phyloP scores from a whole-genome alignment of 345 rosid species.

The Pistacia integerrima region DNA sequence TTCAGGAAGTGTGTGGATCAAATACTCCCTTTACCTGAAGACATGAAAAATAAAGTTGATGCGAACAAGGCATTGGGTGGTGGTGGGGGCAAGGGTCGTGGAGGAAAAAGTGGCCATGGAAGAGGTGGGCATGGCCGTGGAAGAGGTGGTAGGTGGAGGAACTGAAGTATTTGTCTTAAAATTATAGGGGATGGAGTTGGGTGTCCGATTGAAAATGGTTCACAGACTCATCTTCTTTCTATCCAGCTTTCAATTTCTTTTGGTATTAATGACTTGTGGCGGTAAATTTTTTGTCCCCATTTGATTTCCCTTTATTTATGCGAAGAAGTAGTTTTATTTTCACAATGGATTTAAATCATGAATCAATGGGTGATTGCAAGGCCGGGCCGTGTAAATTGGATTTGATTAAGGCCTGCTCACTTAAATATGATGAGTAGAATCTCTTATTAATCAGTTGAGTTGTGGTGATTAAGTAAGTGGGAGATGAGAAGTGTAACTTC shows the following conservation, averaged over 20 bases:
- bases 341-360: too few relatives aligned
- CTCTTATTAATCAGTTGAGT: too few relatives aligned
- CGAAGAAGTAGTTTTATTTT: too few relatives aligned
- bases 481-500: not conserved
- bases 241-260: constrained; percentile 10
- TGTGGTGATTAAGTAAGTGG: not conserved
- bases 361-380: too few relatives aligned
- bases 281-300: not conserved
- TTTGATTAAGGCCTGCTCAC: not conserved
- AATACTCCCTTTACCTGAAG: constrained; percentile 83
- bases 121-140: constrained; percentile 49
- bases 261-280: not conserved
- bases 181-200: not conserved
- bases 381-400: too few relatives aligned
- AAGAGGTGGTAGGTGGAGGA: constrained; percentile 43
- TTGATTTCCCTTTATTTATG: not conserved
- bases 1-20: constrained; percentile 94
- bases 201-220: not conserved
- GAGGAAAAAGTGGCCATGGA: constrained; percentile 57
- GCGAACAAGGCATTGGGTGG: constrained; percentile 45
- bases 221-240: not conserved
- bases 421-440: too few relatives aligned
- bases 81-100: constrained; percentile 46
- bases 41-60: constrained; percentile 58
- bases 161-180: constrained; percentile 17